These are phyloP conservation scores for Diaporthe citri DNA, from an alignment of 2,329 filamentous ascomycete genomes.

Conservation along the genomic window DNA sequence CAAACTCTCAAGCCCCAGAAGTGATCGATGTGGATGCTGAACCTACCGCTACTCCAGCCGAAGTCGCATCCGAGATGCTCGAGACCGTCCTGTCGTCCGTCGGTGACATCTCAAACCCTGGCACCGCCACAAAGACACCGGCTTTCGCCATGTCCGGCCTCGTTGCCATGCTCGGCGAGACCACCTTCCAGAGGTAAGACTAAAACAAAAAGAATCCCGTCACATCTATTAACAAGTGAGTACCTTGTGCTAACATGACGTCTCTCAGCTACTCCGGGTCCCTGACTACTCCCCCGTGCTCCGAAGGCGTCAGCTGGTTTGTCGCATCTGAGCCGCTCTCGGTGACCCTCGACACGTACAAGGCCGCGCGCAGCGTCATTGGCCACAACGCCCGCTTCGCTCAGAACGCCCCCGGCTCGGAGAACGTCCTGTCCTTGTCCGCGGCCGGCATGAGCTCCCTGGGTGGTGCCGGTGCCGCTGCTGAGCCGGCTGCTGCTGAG, in stretches of 20 bases:
- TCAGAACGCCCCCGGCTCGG: constrained; percentile 56
- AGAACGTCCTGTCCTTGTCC: constrained; percentile 50
- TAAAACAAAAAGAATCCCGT: background rate
- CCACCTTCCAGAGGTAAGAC: constrained; percentile 54
- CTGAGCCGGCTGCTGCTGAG: background rate
- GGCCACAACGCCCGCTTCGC: constrained; percentile 62
- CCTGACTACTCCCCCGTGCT: constrained; percentile 63
- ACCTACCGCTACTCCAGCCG: constrained; percentile 54
- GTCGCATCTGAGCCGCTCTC: constrained; percentile 58
- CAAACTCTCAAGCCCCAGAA: constrained; percentile 49
- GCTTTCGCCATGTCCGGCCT: constrained; percentile 60
- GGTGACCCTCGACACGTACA: constrained; percentile 54
- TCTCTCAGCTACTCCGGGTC: constrained; percentile 58
- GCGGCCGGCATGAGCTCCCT: constrained; percentile 21
- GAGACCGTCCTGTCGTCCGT: constrained; percentile 61
- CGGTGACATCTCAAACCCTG: constrained; percentile 56
- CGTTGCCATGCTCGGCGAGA: constrained; percentile 51
- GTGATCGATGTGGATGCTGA: constrained; percentile 47
- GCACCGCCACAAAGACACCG: constrained; percentile 54
- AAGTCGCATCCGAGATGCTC: constrained; percentile 55
- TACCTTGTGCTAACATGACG: constrained; percentile 4
- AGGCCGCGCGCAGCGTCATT: constrained; percentile 56
- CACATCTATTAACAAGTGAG: background rate
- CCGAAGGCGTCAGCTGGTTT: constrained; percentile 61
- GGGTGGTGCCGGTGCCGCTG: background rate